Conservation (phyloP, 2,329 filamentous ascomycete genomes). For the Apiospora hydei region DNA sequence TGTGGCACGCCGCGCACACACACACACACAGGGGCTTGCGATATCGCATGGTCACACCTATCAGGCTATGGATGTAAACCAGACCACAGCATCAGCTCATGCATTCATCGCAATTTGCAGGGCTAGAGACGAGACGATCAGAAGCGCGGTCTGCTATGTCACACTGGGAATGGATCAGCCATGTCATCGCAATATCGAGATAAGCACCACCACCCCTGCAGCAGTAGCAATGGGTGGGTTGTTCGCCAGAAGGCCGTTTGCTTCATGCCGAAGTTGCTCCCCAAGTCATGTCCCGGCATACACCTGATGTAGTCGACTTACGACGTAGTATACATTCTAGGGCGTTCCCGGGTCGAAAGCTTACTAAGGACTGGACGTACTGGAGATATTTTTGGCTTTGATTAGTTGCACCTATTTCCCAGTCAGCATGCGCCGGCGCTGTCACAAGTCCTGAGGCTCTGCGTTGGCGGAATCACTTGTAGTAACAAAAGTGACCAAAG, state of each 20-base stretch:
- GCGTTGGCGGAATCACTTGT: not conserved
- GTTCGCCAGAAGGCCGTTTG: not conserved
- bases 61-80: not conserved
- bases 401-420: not conserved
- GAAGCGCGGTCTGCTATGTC: not conserved
- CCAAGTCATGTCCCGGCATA: slow-evolving; percentile 5
- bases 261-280: not conserved
- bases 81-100: not conserved
- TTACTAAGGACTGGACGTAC: not conserved
- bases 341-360: not conserved
- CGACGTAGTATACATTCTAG: not conserved
- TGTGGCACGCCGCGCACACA: not conserved
- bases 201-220: slow-evolving; percentile 14
- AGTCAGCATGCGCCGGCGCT: not conserved
- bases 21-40: not conserved
- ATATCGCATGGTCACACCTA: not conserved
- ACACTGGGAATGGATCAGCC: not conserved
- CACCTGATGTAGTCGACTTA: not conserved
- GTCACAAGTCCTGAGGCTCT: not conserved
- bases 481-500: not conserved
- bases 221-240: not conserved
- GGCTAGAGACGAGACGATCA: not conserved
- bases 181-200: not conserved
- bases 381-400: not conserved
- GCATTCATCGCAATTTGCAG: not conserved